phyloP scores from a whole-genome alignment of 768 basidiomycete genomes.

The Boletus edulis region DNA sequence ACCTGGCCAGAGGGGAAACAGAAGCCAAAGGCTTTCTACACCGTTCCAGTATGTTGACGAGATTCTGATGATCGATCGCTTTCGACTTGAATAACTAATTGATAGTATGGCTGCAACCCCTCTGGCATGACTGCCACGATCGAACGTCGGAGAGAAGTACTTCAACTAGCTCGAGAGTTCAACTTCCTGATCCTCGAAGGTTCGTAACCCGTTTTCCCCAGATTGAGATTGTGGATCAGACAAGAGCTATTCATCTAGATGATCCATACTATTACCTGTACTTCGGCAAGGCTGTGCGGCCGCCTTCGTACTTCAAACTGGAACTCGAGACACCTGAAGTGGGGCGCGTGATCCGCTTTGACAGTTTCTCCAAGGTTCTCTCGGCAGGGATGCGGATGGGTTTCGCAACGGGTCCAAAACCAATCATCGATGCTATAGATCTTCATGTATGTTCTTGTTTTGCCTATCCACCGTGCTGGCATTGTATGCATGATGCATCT shows the following conservation, averaged over 20 bases:
- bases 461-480: slow-evolving; percentile 13
- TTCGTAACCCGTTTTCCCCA: slow-evolving; percentile 19
- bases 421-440: slow-evolving; percentile 68
- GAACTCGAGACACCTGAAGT: slow-evolving; percentile 64
- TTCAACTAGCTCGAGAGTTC: slow-evolving; percentile 68
- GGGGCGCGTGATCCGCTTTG: slow-evolving; percentile 84
- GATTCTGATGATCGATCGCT: slow-evolving; percentile 4
- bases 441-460: slow-evolving; percentile 49
- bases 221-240: not conserved
- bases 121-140: slow-evolving; percentile 76
- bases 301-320: slow-evolving; percentile 79
- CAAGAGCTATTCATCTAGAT: slow-evolving; percentile 40
- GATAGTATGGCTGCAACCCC: slow-evolving; percentile 82
- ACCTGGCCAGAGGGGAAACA: slow-evolving; percentile 71
- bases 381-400: slow-evolving; percentile 79
- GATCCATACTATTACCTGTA: slow-evolving; percentile 82
- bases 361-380: slow-evolving; percentile 84
- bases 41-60: slow-evolving; percentile 56
- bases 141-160: slow-evolving; percentile 67
- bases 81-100: not conserved
- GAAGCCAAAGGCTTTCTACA: slow-evolving; percentile 80
- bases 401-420: slow-evolving; percentile 72
- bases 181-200: slow-evolving; percentile 87
- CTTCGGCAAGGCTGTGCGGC: slow-evolving; percentile 61
- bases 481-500: slow-evolving; percentile 1